phyloP scores from a whole-genome alignment of 73 alveolate species.

The Effrenium voratum region DNA sequence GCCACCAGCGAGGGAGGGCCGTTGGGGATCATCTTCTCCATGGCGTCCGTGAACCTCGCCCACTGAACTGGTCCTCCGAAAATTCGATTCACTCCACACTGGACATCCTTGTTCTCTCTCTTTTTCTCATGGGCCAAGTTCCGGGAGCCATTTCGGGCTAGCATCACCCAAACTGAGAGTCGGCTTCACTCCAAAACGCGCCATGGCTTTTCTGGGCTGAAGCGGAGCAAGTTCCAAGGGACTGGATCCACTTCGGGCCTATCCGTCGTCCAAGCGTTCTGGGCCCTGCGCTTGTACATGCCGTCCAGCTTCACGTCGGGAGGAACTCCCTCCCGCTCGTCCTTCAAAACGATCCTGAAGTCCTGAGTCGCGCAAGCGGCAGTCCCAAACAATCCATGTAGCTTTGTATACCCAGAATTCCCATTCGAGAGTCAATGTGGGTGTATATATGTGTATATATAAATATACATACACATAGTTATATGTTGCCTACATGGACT shows the following conservation, averaged over 20 bases:
- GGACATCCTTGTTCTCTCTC: no score
- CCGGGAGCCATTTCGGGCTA: no score
- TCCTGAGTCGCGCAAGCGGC: conserved; percentile 11
- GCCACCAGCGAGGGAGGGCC: conserved; percentile 59
- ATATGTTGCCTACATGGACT: not conserved
- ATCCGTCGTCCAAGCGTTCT: no score
- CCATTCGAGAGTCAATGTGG: not conserved
- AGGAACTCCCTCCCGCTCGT: conserved; percentile 70
- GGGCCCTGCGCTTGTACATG: conserved; percentile 61
- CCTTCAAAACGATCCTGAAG: conserved; percentile 56
- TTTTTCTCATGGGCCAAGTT: no score
- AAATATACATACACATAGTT: not conserved
- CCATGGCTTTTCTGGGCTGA: no score
- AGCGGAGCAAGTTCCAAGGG: no score
- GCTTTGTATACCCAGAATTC: not conserved
- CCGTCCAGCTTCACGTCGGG: conserved; percentile 86
- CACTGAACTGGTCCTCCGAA: no score
- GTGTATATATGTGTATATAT: not conserved
- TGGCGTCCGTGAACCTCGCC: conserved; percentile 41
- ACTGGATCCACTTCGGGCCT: no score
- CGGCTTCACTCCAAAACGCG: no score
- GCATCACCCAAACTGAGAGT: no score
- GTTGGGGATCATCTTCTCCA: conserved; percentile 80
- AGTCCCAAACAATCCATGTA: not conserved
- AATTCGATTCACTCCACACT: no score